Evolutionary conservation across 305 asterid genomes (phyloP), one percentile per base, ranked within the genome.

Genomic region (Fraxinus angustifolia): DNA sequence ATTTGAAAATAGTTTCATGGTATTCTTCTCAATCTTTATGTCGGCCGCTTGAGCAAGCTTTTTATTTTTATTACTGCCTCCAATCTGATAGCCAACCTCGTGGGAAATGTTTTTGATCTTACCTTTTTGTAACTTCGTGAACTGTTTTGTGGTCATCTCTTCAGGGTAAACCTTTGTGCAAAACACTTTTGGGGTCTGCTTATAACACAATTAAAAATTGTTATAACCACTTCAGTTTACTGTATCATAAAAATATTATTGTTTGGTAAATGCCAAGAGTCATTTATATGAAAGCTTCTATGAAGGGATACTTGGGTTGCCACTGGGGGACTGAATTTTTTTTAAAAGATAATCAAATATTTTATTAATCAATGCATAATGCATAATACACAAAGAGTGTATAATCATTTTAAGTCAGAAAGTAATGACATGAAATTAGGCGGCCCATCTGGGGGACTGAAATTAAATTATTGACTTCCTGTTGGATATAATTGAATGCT

Each of bases 121-220:
- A 36, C 75, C 75, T 65, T 80, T 81, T 82, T 79, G 75, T 82
- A 82, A 81, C 77, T 84, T 82, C 38, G 14, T 85, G 30, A 68
- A 38, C 38, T 85, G 80, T 83, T 86, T 82, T 50, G 75, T 85
- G 8, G 83, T 34, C 81, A 83, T 82, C 85, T 84, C 88, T 81
- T 87, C 87, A 7, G 90, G 89, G 82, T 86, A 87, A 80, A 90
- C 87, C 84, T 90, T 90, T 83, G 21, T 88, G 70, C 84, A 84
- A 78, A 90, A 84, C 88, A 65, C 85, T 79, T 88, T 88, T 38
- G 84, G 78, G 70, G 85, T 91, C 93, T 88, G 88, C 87, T 81
- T 80, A 81, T 87, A 45, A 78, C 80, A 82, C 74, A 50, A 77
- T 72, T 34, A 60, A 74, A 80, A 65, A 81, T 76, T 75, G 75